A percentile compares a stretch with the other conserved stretches of the same genome.
phyloP scores from a whole-genome alignment of 2,329 filamentous ascomycete genomes.

The Lomentospora prolificans region DNA sequence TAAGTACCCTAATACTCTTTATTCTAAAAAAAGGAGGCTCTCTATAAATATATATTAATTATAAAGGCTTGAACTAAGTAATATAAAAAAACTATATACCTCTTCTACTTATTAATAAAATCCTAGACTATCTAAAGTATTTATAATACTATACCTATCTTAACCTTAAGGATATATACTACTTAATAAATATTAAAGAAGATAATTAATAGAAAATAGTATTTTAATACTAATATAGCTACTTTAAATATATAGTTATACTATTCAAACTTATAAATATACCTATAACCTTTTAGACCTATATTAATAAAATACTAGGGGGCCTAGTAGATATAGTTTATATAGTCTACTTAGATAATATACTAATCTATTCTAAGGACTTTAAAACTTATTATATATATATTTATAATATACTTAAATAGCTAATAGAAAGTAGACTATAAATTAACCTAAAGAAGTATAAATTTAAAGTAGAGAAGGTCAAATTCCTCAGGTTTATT shows the following conservation, averaged over 20 bases:
- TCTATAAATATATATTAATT: background rate
- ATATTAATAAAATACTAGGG: conserved; percentile 11
- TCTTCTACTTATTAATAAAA: conserved; percentile 5
- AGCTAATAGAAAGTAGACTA: background rate
- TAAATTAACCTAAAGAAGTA: background rate
- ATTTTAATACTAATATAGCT: conserved; percentile 10
- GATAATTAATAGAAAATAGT: conserved; percentile 10
- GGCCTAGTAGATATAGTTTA: conserved; percentile 8
- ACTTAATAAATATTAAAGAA: conserved; percentile 9
- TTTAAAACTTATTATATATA: conserved; percentile 9
- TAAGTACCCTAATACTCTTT: background rate
- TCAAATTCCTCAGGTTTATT: background rate
- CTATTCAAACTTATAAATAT: conserved; percentile 12
- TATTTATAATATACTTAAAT: background rate
- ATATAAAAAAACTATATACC: background rate
- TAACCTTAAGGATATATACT: conserved; percentile 9
- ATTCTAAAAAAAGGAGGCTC: background rate
- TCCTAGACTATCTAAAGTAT: conserved; percentile 10
- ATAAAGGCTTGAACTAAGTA: background rate
- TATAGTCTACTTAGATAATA: conserved; percentile 13
- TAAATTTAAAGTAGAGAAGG: background rate
- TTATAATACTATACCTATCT: conserved; percentile 8
- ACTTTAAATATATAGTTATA: conserved; percentile 14
- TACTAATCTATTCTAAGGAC: conserved; percentile 11
- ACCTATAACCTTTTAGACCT: conserved; percentile 10